These are phyloP conservation scores for Metschnikowia rubicola DNA, from an alignment of 805 yeast species.

Conservation along the genomic window DNA sequence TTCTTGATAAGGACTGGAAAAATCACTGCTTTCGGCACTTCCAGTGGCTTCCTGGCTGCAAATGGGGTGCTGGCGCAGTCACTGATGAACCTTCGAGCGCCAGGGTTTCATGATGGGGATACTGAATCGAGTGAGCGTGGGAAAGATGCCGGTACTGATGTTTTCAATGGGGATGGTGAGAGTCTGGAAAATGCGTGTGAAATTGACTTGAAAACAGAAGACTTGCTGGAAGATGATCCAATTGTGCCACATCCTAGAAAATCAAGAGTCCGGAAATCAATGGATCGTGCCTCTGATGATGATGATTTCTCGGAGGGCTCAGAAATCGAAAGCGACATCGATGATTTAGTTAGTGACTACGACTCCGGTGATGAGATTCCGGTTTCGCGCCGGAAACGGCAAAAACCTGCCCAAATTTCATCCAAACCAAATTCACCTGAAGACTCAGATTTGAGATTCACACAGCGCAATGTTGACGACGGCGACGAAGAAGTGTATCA, in stretches of 20 bases:
- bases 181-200: neutral
- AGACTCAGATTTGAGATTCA: neutral
- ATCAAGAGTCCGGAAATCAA: too few species aligned
- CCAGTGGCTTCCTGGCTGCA: conserved; percentile 48
- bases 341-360: neutral
- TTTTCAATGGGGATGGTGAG: too few species aligned
- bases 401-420: conserved; percentile 1
- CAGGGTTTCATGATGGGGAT: conserved; percentile 38
- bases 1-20: conserved; percentile 84
- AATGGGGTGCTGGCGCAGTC: conserved; percentile 16
- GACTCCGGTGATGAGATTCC: neutral
- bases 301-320: neutral
- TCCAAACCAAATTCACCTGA: neutral
- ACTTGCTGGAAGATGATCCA: too few species aligned
- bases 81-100: conserved; percentile 47
- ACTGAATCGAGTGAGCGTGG: neutral
- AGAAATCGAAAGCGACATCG: neutral
- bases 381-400: conserved; percentile 9
- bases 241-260: too few species aligned
- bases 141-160: neutral
- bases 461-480: conserved; percentile 57
- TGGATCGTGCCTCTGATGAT: neutral
- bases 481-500: conserved; percentile 72
- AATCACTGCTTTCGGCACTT: conserved; percentile 86
- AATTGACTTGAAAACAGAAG: neutral